Evolutionary conservation across 352 stramenopile genomes (phyloP).

Genomic region (Globisporangium polare): DNA sequence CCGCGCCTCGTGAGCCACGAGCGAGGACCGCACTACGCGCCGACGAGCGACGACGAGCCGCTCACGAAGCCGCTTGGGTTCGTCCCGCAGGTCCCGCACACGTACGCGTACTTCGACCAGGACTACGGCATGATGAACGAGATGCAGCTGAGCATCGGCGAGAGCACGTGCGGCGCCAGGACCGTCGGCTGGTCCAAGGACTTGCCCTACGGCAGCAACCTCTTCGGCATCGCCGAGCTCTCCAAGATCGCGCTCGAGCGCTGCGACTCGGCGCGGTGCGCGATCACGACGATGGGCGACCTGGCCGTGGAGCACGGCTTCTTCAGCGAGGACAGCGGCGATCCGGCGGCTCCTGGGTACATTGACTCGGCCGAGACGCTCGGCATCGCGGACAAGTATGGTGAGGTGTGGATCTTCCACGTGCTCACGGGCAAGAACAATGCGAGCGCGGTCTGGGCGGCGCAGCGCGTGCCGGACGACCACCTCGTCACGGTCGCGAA

Average conservation of each 20-base stretch:
- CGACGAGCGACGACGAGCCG: conserved; percentile 21
- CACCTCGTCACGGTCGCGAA: conserved; percentile 91
- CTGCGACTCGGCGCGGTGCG: conserved; percentile 73
- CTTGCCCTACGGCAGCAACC: conserved; percentile 65
- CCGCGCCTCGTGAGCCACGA: conserved; percentile 68
- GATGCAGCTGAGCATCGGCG: conserved; percentile 90
- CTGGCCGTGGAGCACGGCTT: conserved; percentile 92
- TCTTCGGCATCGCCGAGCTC: conserved; percentile 90
- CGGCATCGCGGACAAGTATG: conserved; percentile 78
- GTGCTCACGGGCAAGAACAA: conserved; percentile 89
- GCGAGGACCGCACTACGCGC: conserved; percentile 65
- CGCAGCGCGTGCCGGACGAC: conserved; percentile 88
- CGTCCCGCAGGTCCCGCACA: conserved; percentile 90
- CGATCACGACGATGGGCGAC: conserved; percentile 89
- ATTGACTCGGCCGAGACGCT: conserved; percentile 83
- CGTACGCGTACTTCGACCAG: conserved; percentile 93
- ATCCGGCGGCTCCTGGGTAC: conserved; percentile 51
- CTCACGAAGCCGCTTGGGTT: conserved; percentile 65
- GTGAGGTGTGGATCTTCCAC: conserved; percentile 94
- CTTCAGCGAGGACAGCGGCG: conserved; percentile 88
- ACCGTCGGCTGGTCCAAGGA: conserved; percentile 72
- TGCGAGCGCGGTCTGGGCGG: conserved; percentile 88
- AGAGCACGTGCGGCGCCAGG: conserved; percentile 91
- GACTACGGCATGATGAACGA: conserved; percentile 96
- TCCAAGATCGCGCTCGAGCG: conserved; percentile 90